Evolutionary conservation across 2,329 filamentous ascomycete species (phyloP).

Genomic region (Camillea tinctor): DNA sequence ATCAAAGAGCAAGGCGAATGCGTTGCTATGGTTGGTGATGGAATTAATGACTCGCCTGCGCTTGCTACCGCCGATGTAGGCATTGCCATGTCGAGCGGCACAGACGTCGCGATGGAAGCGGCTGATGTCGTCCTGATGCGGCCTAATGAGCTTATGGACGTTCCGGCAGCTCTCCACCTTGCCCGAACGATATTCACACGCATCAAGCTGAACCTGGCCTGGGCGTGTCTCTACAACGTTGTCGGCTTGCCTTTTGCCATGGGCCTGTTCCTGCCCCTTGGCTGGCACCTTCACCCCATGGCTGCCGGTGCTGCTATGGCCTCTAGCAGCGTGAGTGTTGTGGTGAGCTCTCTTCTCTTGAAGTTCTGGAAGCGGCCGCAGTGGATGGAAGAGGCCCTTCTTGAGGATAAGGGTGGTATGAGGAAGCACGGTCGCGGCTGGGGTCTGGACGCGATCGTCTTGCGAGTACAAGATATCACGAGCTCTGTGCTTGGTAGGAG

Average conservation of each 20-base stretch:
- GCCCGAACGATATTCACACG: slow-evolving; percentile 82
- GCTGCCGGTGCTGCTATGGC: slow-evolving; percentile 95
- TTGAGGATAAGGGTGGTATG: slow-evolving; percentile 56
- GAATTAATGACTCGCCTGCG: slow-evolving; percentile 96
- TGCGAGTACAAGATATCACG: slow-evolving; percentile 42
- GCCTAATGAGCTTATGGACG: slow-evolving; percentile 84
- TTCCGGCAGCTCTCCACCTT: slow-evolving; percentile 83
- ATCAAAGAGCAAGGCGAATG: slow-evolving; percentile 73
- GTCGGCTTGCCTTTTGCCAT: slow-evolving; percentile 93
- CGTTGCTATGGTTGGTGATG: slow-evolving; percentile 96
- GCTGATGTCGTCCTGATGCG: slow-evolving; percentile 96
- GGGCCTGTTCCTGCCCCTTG: slow-evolving; percentile 91
- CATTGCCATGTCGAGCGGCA: slow-evolving; percentile 88
- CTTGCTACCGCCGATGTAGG: slow-evolving; percentile 90
- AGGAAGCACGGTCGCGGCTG: slow-evolving; percentile 43
- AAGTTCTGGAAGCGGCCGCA: slow-evolving; percentile 81
- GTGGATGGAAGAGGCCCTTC: slow-evolving; percentile 77
- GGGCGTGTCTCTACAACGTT: slow-evolving; percentile 92
- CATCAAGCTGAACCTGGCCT: slow-evolving; percentile 90
- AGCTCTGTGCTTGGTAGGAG: slow-evolving; percentile 34
- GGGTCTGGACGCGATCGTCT: slow-evolving; percentile 40
- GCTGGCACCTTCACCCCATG: slow-evolving; percentile 86
- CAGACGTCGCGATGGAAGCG: slow-evolving; percentile 96
- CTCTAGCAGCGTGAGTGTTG: slow-evolving; percentile 83
- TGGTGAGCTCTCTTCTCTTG: slow-evolving; percentile 76